phyloP scores from a whole-genome alignment of 148 eudicot genomes.

The Arbutus unedo region DNA sequence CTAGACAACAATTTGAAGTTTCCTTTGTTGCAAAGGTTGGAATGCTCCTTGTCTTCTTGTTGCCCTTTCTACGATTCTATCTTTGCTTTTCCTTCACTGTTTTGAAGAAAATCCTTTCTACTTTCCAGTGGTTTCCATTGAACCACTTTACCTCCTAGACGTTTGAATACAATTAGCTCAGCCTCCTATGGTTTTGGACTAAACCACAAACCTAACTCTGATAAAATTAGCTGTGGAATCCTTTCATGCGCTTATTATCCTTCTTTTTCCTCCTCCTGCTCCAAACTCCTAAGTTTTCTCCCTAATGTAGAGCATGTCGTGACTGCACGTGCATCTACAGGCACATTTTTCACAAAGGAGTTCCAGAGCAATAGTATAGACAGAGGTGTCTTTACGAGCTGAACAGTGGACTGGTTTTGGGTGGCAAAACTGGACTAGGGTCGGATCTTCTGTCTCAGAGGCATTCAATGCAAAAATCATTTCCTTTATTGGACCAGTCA shows the following conservation, averaged over 20 bases:
- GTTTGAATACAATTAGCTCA: neutral
- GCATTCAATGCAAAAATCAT: neutral
- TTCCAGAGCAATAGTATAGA: neutral
- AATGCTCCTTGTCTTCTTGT: neutral
- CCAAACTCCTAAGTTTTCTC: neutral
- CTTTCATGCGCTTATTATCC: neutral
- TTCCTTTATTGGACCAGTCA: neutral
- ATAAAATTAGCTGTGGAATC: neutral
- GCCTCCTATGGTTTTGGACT: neutral
- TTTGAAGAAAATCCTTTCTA: neutral
- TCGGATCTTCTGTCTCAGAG: neutral
- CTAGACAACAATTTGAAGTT: neutral
- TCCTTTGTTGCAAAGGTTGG: neutral
- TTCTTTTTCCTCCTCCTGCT: neutral
- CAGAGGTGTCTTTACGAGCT: neutral
- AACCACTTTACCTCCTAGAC: neutral
- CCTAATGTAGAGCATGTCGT: neutral
- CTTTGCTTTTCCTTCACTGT: neutral
- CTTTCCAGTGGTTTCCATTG: neutral
- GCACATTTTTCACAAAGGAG: neutral
- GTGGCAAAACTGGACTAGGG: neutral
- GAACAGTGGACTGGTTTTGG: neutral
- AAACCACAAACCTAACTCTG: neutral
- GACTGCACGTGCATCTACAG: neutral
- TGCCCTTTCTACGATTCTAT: neutral